Conservation (phyloP, 2,329 filamentous ascomycete species). For the Pyricularia sp. region DNA sequence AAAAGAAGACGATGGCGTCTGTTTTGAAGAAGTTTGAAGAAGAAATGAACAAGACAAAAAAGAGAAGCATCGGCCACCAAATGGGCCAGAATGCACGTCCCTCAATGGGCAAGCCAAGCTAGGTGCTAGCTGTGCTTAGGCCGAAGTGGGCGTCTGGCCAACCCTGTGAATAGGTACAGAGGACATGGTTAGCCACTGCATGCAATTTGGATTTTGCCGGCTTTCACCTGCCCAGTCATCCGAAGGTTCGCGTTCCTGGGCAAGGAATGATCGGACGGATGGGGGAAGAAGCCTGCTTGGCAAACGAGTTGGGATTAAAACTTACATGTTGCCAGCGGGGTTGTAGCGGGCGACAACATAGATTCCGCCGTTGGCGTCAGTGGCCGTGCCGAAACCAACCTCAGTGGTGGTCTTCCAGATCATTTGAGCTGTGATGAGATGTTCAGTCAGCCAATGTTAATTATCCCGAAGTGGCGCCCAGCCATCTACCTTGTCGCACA, state of each 20-base stretch:
- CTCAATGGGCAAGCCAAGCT: background rate
- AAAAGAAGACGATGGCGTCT: background rate
- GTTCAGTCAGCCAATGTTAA: background rate
- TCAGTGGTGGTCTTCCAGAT: slow-evolving; percentile 15
- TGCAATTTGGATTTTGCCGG: background rate
- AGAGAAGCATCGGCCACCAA: background rate
- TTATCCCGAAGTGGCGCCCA: background rate
- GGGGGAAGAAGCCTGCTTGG: background rate
- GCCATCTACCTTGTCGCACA: background rate
- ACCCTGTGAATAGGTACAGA: background rate
- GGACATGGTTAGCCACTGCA: background rate
- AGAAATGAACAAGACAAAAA: background rate
- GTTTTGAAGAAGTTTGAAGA: background rate
- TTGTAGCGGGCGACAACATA: slow-evolving; percentile 7
- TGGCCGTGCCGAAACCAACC: slow-evolving; percentile 5
- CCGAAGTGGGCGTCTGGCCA: slow-evolving; percentile 1
- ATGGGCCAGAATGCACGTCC: background rate
- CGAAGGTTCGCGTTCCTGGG: background rate
- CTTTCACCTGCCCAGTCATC: background rate
- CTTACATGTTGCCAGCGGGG: slow-evolving; percentile 8
- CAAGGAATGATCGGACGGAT: background rate
- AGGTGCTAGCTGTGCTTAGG: background rate
- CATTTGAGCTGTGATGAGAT: slow-evolving; percentile 14
- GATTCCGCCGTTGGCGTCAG: slow-evolving; percentile 5
- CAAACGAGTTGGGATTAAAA: background rate